Evolutionary conservation across 495 filamentous ascomycete species (phyloP), one percentile per base, ranked within the genome.

Genomic region (Lasiosphaeria ovina): DNA sequence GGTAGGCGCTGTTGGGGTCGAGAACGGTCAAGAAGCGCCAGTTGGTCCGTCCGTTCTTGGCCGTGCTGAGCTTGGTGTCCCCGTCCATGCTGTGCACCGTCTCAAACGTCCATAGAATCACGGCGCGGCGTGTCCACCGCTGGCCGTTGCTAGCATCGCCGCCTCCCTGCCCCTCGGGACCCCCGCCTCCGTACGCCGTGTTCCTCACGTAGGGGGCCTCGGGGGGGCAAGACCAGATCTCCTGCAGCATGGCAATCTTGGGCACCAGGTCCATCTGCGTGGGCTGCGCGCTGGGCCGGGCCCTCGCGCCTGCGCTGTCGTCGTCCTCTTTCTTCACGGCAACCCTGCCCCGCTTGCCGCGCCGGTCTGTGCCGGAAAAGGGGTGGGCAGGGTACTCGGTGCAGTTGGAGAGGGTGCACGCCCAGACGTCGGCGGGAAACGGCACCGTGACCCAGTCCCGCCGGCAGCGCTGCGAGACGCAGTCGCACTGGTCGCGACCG

Each of bases 361-460:
- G 51, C 9, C 51, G 47, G 32, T 60, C 63, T 31, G 55, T 62
- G 32, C 63, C 55, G 60, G 63, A 14, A 40, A 59, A 49, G 55
- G 67, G 73, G 64, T 60, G 73, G 52, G 70, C 76, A 35, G 72
- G 76, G 51, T 74, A 79, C 17, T 77, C 69, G 16, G 72, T 74
- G 6, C 79, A 69, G 54, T 77, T 75, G 61, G 75, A 78, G 45
- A 82, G 74, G 6, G 74, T 77, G 24, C 69, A 68, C 2, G 81
- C 81, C 75, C 76, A 83, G 51, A 72, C 68, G 6, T 72, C 70
- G 32, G 79, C 81, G 1, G 79, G 79, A 58, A 82, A 82, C n/a
- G 80, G 78, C 7, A 82, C 72, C 35, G 66, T 69, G 48, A 77
- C 65, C 40, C 59, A 69, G 12, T 71, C 67, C 0, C 69, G 62